Percentiles rank a stretch among this genome's conserved stretches.
phyloP scores from a whole-genome alignment of 371 early-diverging fungal species.

The Syncephalastrum monosporum region DNA sequence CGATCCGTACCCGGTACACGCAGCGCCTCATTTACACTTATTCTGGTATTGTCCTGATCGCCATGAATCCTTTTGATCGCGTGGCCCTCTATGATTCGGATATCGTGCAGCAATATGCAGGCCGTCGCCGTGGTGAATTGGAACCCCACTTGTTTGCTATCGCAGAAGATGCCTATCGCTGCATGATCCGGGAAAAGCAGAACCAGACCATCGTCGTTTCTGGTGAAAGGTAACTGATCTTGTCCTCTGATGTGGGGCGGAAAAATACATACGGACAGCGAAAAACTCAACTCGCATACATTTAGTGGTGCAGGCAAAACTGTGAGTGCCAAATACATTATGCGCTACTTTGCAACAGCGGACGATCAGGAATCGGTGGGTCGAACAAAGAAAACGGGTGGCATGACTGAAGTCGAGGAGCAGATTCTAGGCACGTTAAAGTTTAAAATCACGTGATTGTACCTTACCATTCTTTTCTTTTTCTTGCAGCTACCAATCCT shows the following conservation, averaged over 20 bases:
- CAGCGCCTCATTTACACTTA: conserved; percentile 95
- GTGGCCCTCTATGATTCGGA: conserved; percentile 84
- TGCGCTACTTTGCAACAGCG: conserved; percentile 96
- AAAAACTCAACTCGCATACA: not conserved
- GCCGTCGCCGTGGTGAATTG: conserved; percentile 90
- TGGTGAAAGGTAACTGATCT: conserved; percentile 80
- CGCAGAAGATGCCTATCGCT: conserved; percentile 96
- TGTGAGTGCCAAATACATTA: conserved; percentile 94
- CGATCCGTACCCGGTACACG: conserved; percentile 77
- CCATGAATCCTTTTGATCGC: conserved; percentile 93
- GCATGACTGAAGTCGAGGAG: conserved; percentile 79
- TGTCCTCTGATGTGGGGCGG: not conserved
- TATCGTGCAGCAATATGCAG: conserved; percentile 89
- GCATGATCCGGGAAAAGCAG: conserved; percentile 86
- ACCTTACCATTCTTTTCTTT: not conserved
- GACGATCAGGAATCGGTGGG: conserved; percentile 61
- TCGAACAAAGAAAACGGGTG: conserved; percentile 33
- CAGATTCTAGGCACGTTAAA: conserved; percentile 62
- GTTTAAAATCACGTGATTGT: not conserved
- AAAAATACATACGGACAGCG: not conserved
- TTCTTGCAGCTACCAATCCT: conserved; percentile 80
- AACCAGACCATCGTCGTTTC: conserved; percentile 99
- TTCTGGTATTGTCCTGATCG: conserved; percentile 97
- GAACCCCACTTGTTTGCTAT: conserved; percentile 99
- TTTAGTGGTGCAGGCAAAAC: conserved; percentile 93